Percentiles rank a stretch among this genome's conserved stretches.
These are phyloP conservation scores for Comarum palustre DNA, from an alignment of 306 rosid species.

Conservation along the genomic window DNA sequence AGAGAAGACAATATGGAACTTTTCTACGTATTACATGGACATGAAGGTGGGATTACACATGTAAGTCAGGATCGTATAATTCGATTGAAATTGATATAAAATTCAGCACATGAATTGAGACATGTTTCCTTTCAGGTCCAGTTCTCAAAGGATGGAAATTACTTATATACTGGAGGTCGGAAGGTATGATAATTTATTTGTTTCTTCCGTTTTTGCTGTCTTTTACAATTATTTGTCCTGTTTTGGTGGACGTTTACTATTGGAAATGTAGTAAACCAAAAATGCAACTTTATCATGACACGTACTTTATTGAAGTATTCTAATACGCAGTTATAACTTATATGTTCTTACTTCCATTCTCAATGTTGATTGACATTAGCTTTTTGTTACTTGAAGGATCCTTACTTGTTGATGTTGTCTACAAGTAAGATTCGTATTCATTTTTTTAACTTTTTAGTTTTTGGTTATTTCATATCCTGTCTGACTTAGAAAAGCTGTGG, in stretches of 20 bases:
- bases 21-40: conserved; percentile 85
- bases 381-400: conserved; percentile 62
- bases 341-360: conserved; percentile 14
- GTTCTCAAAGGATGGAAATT: conserved; percentile 92
- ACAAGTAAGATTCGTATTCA: conserved; percentile 51
- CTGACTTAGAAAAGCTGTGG: conserved; percentile 4
- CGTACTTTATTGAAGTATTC: not conserved
- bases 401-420: conserved; percentile 89
- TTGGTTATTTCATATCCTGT: not conserved
- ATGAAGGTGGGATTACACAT: conserved; percentile 97
- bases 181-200: conserved; percentile 46
- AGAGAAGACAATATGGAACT: conserved; percentile 90
- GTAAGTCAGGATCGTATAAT: conserved; percentile 52
- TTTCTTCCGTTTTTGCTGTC: conserved; percentile 16
- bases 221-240: not conserved
- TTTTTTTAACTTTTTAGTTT: not conserved
- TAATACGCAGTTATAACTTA: conserved; percentile 6
- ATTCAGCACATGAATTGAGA: conserved; percentile 20
- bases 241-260: not conserved
- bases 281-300: not conserved
- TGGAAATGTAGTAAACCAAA: not conserved
- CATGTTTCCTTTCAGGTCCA: conserved; percentile 62
- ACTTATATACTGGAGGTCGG: conserved; percentile 84
- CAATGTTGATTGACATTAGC: conserved; percentile 17
- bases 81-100: conserved; percentile 20